Base-by-base conservation (phyloP, 768 basidiomycete genomes). In the Russula earlei region DNA sequence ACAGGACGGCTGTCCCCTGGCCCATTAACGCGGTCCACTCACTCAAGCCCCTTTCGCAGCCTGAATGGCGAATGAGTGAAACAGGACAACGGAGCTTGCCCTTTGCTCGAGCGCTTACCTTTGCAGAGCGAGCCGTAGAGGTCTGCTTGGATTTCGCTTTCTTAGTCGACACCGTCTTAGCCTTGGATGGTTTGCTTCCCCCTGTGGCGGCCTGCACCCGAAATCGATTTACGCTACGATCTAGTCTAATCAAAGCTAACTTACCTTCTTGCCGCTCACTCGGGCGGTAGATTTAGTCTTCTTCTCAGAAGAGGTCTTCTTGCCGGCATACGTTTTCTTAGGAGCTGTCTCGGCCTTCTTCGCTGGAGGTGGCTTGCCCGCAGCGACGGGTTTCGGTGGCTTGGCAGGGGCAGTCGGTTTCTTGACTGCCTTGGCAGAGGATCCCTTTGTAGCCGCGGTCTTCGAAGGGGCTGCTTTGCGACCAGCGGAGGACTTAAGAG, bases 211-310 rank as follows among this genome's bases (percentile, higher is more conserved):
- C 72, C 83, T 84, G 62, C n/a, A 20, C 34, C 17, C 50, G n/a
- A 8, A 62, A 29, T 41, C 17, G 50, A 46, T 24, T 49, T 9
- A n/a, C 15, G 47, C 37, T 19, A n/a, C 19, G 49, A 47, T 33
- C 20, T 31, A 55, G 41, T 29, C 6, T 36, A 43, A n/a, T 19
- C n/a, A 22, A 12, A 31, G 36, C 17, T 20, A 0, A 58, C 62
- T 36, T 42, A 82, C 82, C 80, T 85, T 87, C 76, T 87, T 87
- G 9, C 77, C 80, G 1, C 74, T 44, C 31, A 75, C 80, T 33
- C 80, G 73, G 66, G 77, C 61, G 49, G 55, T 42, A 14, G 65
- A 27, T 27, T 62, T 54, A 10, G 54, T 24, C 49, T 59, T 67
- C 24, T 61, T 56, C 33, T 57, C 56, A 15, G 61, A 27, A 20